Base-by-base conservation (phyloP, 805 yeast species). In the Zygoascus flipseniorum region DNA sequence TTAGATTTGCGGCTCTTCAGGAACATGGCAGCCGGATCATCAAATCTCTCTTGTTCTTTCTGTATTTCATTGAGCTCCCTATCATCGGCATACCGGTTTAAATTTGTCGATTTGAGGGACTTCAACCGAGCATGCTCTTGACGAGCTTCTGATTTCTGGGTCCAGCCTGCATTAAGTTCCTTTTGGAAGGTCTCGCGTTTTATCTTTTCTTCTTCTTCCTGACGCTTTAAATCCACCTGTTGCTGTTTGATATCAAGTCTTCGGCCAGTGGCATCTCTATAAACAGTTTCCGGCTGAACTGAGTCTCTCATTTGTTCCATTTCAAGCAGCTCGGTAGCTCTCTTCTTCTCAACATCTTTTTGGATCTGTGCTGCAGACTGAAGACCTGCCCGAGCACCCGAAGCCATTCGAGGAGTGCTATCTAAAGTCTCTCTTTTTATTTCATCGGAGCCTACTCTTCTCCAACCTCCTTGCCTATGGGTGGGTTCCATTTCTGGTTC, bases 21-120 rank as follows among this genome's bases (percentile, higher is more conserved):
- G 58, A 82, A 83, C 11, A 72, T 61, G 1, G 75, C 65, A 26
- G 85, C 73, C 0, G 95, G 95, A 62, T 87, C 95, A 19, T 83
- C 88, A 35, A 73, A 73, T 13, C 64, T 61, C n/a, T 70, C 67
- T 48, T 65, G 63, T 5, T 56, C 52, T 52, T 67, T 70, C 58
- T 69, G 65, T 31, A 60, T 59, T 2, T 62, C 58, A 49, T 76
- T 73, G 41, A 72, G 62, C 35, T 69, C 73, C n/a, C 51, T 54
- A 55, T 76, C 79, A 50, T 73, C 67, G 43, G 70, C 72, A 50
- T 68, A 67, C 8, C 44, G 49, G 43, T 54, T 14, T 31, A 46
- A 20, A 9, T 59, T 49, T 31, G 65, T 62, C 3, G 55, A 51
- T 18, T 62, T 55, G 4, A 65, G 60, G 18, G 67, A 60, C 8